Base-by-base conservation (phyloP, 352 stramenopile species). In the Phytophthora pseudosyringae region DNA sequence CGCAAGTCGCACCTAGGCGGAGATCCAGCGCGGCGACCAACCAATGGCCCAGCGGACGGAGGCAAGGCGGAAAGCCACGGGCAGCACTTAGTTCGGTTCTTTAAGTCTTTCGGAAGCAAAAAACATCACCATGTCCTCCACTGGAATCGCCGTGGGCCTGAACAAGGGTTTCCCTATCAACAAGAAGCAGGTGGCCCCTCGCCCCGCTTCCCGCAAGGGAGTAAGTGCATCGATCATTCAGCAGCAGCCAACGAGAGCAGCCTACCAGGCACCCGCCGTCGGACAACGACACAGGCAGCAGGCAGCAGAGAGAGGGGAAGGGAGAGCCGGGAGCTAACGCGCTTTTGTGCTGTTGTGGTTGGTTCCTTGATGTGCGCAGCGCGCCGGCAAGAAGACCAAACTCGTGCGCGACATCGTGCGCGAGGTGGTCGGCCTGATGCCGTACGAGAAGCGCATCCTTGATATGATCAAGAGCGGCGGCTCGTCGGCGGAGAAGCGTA, bases 401-500 rank as follows among this genome's bases (percentile, higher is more conserved):
- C 76, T 99, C 57, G 95, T 98, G 58, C 88, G 97, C 72, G 83
- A 97, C 74, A 96, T 99, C 75, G 90, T 99, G 54, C 93, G 96
- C 73, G 98, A 99, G 80, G 97, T 99, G 63, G 96, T 97, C 35
- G 98, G 98, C 64, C 80, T 99, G 41, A 97, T 98, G 82, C 98
- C 98, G 43, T 99, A 99, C 81, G 98, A 99, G 85, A 98, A 99
- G 80, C 90, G 98, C 73, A 98, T 99, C 73, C 91, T 99, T 68
- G 98, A 99, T 94, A 99, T 99, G 95, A 99, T 99, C 92, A 99
- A 99, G 94, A 98, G 93, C 64, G 95, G 95, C 67, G 96, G 96
- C 75, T 97, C 90, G 71, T 96, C 92, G 67, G 95, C 95, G 45
- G 97, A 99, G 71, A 99, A 99, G 94, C 93, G 97, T 76, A 96